These are phyloP conservation scores for Yamadazyma aaseri DNA, from an alignment of 1,139 yeast species.

Conservation along the genomic window DNA sequence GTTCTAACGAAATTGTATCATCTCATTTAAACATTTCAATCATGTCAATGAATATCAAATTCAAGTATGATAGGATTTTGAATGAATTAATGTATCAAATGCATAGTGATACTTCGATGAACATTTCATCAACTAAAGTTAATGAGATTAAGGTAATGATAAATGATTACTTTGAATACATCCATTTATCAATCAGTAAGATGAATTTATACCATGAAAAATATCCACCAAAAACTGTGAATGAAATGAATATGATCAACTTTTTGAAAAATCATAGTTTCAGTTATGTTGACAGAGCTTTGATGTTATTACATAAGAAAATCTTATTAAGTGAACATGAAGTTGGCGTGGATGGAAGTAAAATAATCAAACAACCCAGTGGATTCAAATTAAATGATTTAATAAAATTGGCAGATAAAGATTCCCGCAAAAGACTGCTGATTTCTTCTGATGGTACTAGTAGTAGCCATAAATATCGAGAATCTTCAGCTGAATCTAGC, in stretches of 20 bases:
- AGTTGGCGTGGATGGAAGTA: background rate
- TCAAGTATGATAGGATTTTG: conserved; percentile 49
- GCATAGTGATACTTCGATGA: conserved; percentile 38
- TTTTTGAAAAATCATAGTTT: conserved; percentile 50
- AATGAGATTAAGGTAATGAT: conserved; percentile 48
- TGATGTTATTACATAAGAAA: conserved; percentile 55
- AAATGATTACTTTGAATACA: conserved; percentile 46
- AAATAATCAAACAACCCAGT: background rate
- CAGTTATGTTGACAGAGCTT: conserved; percentile 57
- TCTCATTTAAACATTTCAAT: conserved; percentile 35
- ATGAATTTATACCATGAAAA: conserved; percentile 25
- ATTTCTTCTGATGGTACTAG: background rate
- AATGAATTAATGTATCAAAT: conserved; percentile 50
- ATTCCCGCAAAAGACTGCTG: background rate
- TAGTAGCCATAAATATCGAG: background rate
- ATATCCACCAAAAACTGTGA: conserved; percentile 31
- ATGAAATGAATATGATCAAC: conserved; percentile 46
- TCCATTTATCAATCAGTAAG: conserved; percentile 43
- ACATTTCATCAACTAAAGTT: conserved; percentile 39
- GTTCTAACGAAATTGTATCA: conserved; percentile 21
- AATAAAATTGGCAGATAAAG: background rate
- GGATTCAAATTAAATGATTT: conserved; percentile 1
- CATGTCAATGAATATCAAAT: conserved; percentile 51
- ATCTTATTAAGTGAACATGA: conserved; percentile 35
- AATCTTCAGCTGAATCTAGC: conserved; percentile 6